These are phyloP conservation scores for Amanita fuliginea DNA, from an alignment of 768 basidiomycete species.

Conservation along the genomic window DNA sequence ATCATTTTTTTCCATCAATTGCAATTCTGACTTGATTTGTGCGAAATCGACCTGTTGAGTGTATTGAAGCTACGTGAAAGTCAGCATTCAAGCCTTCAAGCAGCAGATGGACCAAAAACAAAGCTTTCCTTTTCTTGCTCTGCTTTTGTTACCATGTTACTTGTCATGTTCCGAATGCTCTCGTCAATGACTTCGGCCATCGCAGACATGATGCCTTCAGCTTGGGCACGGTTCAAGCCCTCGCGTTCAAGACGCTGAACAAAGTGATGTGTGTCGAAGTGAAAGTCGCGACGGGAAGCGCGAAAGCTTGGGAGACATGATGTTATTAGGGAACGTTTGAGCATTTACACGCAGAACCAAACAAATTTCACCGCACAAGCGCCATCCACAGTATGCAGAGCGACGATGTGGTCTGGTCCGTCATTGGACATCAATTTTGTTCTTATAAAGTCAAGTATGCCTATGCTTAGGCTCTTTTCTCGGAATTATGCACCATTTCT, in stretches of 20 bases:
- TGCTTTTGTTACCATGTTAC: conserved; percentile 90
- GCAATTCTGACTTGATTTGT: conserved; percentile 90
- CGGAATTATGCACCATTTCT: not conserved
- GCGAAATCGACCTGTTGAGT: conserved; percentile 97
- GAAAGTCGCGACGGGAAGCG: conserved; percentile 37
- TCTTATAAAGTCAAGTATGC: conserved; percentile 99
- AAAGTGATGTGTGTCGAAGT: conserved; percentile 95
- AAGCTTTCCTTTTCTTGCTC: conserved; percentile 85
- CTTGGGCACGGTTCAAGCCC: conserved; percentile 83
- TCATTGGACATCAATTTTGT: conserved; percentile 92
- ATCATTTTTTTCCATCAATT: conserved; percentile 96
- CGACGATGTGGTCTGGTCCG: conserved; percentile 99
- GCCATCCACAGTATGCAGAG: conserved; percentile 59
- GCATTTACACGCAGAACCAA: not conserved
- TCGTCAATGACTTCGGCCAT: conserved; percentile 98
- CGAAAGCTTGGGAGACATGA: conserved; percentile 9
- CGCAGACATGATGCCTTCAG: conserved; percentile 94
- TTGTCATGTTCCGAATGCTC: conserved; percentile 91
- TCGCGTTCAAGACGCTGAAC: conserved; percentile 84
- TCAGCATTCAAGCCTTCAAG: not conserved
- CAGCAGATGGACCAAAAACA: not conserved
- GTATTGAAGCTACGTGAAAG: conserved; percentile 62
- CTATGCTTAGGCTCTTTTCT: not conserved
- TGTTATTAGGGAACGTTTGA: not conserved
- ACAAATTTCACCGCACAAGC: not conserved